Evolutionary conservation across 805 yeast species (phyloP).

Genomic region (Schwanniomyces vanrijiae): DNA sequence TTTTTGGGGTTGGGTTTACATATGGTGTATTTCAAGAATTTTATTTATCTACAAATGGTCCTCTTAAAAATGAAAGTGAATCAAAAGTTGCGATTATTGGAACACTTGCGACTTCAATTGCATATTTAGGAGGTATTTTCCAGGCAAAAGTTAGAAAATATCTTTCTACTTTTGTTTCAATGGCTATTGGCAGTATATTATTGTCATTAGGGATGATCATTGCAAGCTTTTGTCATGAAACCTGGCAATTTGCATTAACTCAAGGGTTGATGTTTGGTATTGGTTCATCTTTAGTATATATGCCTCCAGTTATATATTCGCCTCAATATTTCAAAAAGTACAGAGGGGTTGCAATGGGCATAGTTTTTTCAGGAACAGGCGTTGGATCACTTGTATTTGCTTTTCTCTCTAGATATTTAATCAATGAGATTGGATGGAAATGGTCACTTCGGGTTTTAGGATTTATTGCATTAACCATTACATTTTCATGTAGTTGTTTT

Average conservation of each 20-base stretch:
- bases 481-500: conserved; percentile 13
- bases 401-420: conserved; percentile 21
- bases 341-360: conserved; percentile 35
- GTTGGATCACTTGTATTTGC: conserved; percentile 35
- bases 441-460: conserved; percentile 35
- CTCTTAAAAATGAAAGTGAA: conserved; percentile 18
- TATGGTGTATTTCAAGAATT: conserved; percentile 39
- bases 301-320: conserved; percentile 33
- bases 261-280: conserved; percentile 35
- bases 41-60: conserved; percentile 28
- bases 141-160: conserved; percentile 18
- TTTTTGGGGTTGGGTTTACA: conserved; percentile 36
- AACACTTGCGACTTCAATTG: conserved; percentile 27
- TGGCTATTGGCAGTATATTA: conserved; percentile 25
- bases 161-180: conserved; percentile 17
- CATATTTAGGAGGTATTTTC: conserved; percentile 27
- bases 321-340: conserved; percentile 31
- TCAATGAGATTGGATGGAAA: conserved; percentile 30
- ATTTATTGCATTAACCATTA: conserved; percentile 17
- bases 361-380: conserved; percentile 37
- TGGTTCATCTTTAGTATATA: conserved; percentile 29
- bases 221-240: conserved; percentile 20
- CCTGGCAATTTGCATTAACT: conserved; percentile 27
- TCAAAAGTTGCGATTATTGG: conserved; percentile 34
- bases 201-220: conserved; percentile 29